These are phyloP conservation scores for Hyaloscypha variabilis DNA, from an alignment of 495 filamentous ascomycete species.

Conservation along the genomic window DNA sequence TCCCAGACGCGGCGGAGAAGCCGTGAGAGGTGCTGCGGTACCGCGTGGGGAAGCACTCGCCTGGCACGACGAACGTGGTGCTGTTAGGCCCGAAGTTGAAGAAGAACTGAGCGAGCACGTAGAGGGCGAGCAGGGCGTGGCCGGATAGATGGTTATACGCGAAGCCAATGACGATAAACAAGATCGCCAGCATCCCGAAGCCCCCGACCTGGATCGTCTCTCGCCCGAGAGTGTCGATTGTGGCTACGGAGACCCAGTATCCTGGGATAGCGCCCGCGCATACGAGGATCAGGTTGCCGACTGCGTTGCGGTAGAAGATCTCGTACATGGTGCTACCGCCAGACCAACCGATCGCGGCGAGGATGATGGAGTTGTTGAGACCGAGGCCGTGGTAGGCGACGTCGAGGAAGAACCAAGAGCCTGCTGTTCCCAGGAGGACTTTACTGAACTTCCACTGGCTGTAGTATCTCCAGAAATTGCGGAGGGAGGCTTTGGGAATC, in stretches of 20 bases:
- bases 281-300: constrained; percentile 75
- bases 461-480: constrained; percentile 68
- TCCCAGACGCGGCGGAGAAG: constrained; percentile 82
- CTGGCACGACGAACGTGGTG: constrained; percentile 90
- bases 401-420: constrained; percentile 80
- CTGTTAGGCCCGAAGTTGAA: constrained; percentile 88
- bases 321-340: constrained; percentile 60
- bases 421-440: constrained; percentile 74
- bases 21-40: constrained; percentile 87
- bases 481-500: constrained; percentile 64
- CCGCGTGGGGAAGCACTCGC: constrained; percentile 86
- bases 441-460: constrained; percentile 66
- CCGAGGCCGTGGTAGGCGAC: constrained; percentile 35
- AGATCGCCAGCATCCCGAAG: constrained; percentile 67
- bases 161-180: constrained; percentile 79
- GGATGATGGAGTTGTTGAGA: constrained; percentile 72
- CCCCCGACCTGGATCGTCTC: constrained; percentile 72
- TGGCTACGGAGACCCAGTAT: constrained; percentile 74
- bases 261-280: constrained; percentile 77
- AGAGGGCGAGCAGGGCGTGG: constrained; percentile 59
- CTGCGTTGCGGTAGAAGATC: constrained; percentile 67
- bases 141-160: constrained; percentile 58
- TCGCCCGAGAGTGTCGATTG: constrained; percentile 67
- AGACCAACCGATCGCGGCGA: constrained; percentile 69
- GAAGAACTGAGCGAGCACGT: constrained; percentile 80